Evolutionary conservation across 2,329 filamentous ascomycete genomes (phyloP), one percentile per base, ranked within the genome.

Genomic region (Zalaria obscura): DNA sequence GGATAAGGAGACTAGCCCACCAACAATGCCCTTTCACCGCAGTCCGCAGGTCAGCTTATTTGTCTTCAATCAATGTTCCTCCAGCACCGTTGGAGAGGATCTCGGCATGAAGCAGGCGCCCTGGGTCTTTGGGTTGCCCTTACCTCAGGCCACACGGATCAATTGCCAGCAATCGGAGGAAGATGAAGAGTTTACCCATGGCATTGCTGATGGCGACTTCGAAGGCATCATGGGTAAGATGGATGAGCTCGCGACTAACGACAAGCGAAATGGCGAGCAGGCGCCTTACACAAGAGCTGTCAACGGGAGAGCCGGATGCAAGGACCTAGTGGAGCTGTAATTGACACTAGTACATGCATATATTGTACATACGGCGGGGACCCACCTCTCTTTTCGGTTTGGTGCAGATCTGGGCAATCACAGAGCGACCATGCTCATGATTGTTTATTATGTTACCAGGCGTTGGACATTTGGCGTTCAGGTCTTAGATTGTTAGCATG

Each of bases 1-100:
- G 25, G 44, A 48, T 36, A 65, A 93, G 94, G 91, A 98, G 56
- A 94, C 89, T 1, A 95, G 89, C 55, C 83, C 88, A 4, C 86
- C 89, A 2, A 96, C 94, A 53, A 88, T 94, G 54, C 89, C 91
- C 1, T 95, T 96, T 65, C 89, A 96, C 58, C 91, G 88, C 0
- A 88, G 96, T 55, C 75, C 78, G 41, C 77, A 89, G 3, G 83
- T 96, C 36, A 76, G 72, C n/a, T 68, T 95, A 27, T 83, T 78
- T 50, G 73, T 86, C 35, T 83, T 80, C 55, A 58, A 60, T 3
- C 51, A 60, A 36, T 43, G 44, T 5, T 40, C 35, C 10, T 51
- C 53, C 40, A 47, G 47, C n/a, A 45, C 37, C 11, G 41, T 35
- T 7, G 18, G 33, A n/a, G 25, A 45, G 36, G 54, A 51, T 10